phyloP scores from a whole-genome alignment of 257 asterid species.

The Scutellaria baicalensis region DNA sequence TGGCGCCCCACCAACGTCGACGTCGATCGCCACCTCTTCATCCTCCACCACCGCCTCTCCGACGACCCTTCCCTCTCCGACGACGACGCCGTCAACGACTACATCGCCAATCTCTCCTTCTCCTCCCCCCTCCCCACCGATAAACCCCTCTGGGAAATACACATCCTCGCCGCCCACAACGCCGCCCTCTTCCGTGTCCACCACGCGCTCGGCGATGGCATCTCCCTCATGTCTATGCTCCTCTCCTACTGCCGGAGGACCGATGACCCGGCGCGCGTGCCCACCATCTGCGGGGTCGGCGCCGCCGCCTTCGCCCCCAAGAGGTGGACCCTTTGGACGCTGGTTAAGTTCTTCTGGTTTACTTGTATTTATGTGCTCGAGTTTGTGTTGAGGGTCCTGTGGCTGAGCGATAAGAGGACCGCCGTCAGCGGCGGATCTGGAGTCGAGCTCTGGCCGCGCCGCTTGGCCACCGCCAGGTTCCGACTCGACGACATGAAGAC shows the following conservation, averaged over 20 bases:
- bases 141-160: constrained; percentile 80
- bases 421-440: constrained; percentile 50
- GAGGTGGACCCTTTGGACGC: constrained; percentile 20
- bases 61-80: constrained; percentile 25
- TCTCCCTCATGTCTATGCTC: constrained; percentile 58
- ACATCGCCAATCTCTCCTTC: constrained; percentile 40
- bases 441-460: constrained; percentile 56
- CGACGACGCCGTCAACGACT: constrained; percentile 57
- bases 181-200: constrained; percentile 53
- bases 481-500: constrained; percentile 41
- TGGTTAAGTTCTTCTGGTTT: constrained; percentile 32
- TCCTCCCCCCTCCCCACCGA: constrained; percentile 50
- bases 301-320: not conserved
- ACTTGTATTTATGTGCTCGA: constrained; percentile 22
- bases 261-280: constrained; percentile 36
- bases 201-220: constrained; percentile 85
- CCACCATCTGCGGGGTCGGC: constrained; percentile 23
- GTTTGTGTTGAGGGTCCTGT: constrained; percentile 28
- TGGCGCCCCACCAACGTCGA: constrained; percentile 56
- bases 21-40: constrained; percentile 49
- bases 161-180: constrained; percentile 49
- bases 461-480: constrained; percentile 42
- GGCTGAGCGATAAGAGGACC: constrained; percentile 37
- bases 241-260: constrained; percentile 47
- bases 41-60: constrained; percentile 25